A percentile compares a stretch with the other conserved stretches of the same genome.
These are phyloP conservation scores for Aethionema arabicum DNA, from an alignment of 345 rosid species.

Conservation along the genomic window DNA sequence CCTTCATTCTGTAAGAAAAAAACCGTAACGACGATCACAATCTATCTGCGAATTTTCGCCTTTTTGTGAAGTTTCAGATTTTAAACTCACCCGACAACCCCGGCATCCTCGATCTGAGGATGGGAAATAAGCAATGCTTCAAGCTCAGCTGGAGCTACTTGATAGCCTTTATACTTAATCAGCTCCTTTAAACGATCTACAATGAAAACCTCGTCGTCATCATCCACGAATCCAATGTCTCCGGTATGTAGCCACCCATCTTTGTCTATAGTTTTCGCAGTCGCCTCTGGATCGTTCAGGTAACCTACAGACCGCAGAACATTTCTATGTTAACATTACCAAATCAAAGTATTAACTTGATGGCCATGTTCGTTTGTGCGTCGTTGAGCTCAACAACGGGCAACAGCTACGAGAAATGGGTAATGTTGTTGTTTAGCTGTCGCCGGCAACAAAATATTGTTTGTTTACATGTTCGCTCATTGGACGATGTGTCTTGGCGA, in stretches of 20 bases:
- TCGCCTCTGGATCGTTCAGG: conserved; percentile 50
- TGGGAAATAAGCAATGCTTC: conserved; percentile 60
- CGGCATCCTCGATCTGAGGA: conserved; percentile 56
- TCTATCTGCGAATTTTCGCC: background rate
- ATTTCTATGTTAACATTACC: too few relatives aligned
- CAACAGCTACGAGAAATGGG: too few relatives aligned
- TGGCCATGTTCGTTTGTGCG: too few relatives aligned
- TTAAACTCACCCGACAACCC: conserved; percentile 58
- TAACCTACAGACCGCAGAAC: conserved; percentile 35
- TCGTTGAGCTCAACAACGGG: too few relatives aligned
- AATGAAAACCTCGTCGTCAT: conserved; percentile 57
- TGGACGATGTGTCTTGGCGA: too few relatives aligned
- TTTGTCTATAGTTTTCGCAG: conserved; percentile 47
- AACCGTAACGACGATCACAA: background rate
- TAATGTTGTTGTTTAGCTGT: too few relatives aligned
- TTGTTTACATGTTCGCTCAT: too few relatives aligned
- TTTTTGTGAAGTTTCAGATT: background rate
- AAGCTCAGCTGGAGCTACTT: conserved; percentile 83
- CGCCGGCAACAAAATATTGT: too few relatives aligned
- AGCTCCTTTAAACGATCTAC: conserved; percentile 74
- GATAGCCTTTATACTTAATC: conserved; percentile 72
- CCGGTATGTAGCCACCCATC: conserved; percentile 75
- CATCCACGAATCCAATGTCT: conserved; percentile 66
- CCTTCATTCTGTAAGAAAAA: conserved; percentile 59
- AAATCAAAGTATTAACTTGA: conserved; percentile 1